Base-by-base conservation (phyloP, 345 rosid species). In the Odontarrhena argentea region DNA sequence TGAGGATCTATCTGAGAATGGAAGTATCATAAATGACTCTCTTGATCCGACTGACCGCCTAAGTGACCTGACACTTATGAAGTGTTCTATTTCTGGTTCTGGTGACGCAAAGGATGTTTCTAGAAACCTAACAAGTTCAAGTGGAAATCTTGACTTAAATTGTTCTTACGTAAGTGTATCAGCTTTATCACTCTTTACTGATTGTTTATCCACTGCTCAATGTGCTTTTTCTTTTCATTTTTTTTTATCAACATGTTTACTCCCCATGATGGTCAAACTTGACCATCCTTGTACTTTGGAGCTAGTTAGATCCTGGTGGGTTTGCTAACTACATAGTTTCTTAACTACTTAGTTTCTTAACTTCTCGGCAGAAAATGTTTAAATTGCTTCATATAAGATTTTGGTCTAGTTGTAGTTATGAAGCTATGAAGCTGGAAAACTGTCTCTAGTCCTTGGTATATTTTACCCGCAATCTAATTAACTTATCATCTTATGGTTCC, bases 1-100 rank as follows among this genome's bases (percentile, higher is more conserved):
- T 67, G 99, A 88, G 70, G 87, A 88, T 78, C 41, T 82, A 50
- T 91, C 96, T 40, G 99, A 91, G 83, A 84, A 78, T 83, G 93
- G 96, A 52, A 88, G 97, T 75, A 64, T 84, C 78, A 83, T 91
- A 45, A 88, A 88, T 85, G 97, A 88, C 49, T 91, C 87, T 26
- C 49, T 86, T 70, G 99, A 94, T 73, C 86, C 74, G 0, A 86
- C 83, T 54, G 94, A 93, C 70, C 79, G 65, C 41, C 54, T 79
- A 54, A 15, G 79, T 67, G 90, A 86, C 74, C 69, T 77, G 72
- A 54, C 84, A 6, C 82, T 84, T 71, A 24, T 78, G 57, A 90
- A 83, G 75, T 78, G 83, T 77, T 86, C 94, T 38, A 80, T 85
- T 71, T 76, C 84, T 76, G 89, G 96, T 68, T 80, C 80, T 66